Percentiles rank a stretch among this genome's conserved stretches.
These are phyloP conservation scores for Tetradesmus lagerheimii DNA, from an alignment of 139 green algal genomes.

Conservation along the genomic window DNA sequence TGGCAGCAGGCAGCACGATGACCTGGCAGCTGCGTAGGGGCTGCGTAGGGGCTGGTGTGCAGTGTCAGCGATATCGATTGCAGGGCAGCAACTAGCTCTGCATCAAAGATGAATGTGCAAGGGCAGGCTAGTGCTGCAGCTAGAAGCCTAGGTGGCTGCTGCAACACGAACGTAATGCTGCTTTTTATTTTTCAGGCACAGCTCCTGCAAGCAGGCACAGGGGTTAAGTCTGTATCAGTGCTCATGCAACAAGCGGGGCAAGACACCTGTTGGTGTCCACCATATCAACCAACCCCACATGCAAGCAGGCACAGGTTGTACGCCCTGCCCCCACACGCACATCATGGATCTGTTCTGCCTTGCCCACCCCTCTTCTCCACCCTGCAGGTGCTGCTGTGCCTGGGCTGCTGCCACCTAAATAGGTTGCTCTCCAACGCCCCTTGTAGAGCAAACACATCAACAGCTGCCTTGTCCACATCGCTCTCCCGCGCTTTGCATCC, in stretches of 20 bases:
- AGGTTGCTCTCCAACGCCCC: no score
- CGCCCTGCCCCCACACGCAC: no score
- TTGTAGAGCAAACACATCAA: no score
- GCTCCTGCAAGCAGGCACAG: neutral
- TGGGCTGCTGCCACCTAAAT: constrained; percentile 21
- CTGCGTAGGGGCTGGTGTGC: constrained; percentile 3
- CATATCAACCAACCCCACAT: no score
- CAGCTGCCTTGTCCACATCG: neutral
- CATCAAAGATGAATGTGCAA: no score
- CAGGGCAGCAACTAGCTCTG: no score
- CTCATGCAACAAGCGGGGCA: no score
- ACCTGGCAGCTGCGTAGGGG: no score
- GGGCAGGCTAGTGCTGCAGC: neutral
- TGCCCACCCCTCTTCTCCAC: no score
- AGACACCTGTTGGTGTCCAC: no score
- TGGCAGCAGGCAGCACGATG: neutral
- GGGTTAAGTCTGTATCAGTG: neutral
- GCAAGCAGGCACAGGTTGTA: no score
- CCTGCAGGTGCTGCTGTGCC: constrained; percentile 31
- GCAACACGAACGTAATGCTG: neutral
- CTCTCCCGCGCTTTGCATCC: neutral
- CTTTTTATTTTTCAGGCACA: neutral
- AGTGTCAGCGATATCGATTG: neutral
- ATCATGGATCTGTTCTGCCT: no score
- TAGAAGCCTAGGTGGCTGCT: constrained; percentile 20